Evolutionary conservation across 805 yeast species (phyloP).

Genomic region (Hanseniaspora taiwanica): DNA sequence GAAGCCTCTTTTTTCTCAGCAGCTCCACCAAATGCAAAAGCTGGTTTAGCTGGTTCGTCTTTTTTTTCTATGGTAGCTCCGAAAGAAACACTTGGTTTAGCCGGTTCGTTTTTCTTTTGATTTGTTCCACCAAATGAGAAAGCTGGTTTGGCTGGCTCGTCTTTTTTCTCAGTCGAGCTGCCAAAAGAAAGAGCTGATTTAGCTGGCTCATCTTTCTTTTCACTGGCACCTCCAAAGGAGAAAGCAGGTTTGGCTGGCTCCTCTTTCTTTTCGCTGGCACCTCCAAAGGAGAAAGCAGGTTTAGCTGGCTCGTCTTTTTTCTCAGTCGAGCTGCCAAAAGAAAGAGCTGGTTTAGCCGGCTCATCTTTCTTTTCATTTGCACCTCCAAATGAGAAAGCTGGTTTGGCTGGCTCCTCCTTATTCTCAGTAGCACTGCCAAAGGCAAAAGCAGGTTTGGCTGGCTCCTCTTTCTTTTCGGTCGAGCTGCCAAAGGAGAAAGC

Average conservation of each 20-base stretch:
- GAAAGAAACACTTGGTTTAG: no score
- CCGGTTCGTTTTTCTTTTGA: no score
- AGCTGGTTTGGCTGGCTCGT: slow-evolving; percentile 8
- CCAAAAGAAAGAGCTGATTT: slow-evolving; percentile 8
- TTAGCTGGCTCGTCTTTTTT: neutral
- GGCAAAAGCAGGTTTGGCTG: slow-evolving; percentile 1
- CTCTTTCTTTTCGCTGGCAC: no score
- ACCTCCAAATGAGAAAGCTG: no score
- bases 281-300: slow-evolving; percentile 9
- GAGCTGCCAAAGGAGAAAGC: slow-evolving; percentile 7
- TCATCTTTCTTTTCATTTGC: neutral
- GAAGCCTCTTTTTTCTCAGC: neutral
- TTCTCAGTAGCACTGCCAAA: slow-evolving; percentile 6
- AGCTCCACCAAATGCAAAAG: slow-evolving; percentile 6
- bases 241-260: no score
- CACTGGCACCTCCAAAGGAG: neutral
- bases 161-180: neutral
- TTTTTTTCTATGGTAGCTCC: neutral
- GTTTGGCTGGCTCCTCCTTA: slow-evolving; percentile 1
- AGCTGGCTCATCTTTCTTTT: neutral
- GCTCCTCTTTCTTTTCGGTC: neutral
- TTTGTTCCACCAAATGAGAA: slow-evolving; percentile 7
- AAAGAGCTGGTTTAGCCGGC: slow-evolving; percentile 3
- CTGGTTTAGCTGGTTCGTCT: neutral
- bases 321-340: slow-evolving; percentile 4